Evolutionary conservation across 2,329 filamentous ascomycete genomes (phyloP), one percentile per base, ranked within the genome.

Genomic region (Colletotrichum coccodes): DNA sequence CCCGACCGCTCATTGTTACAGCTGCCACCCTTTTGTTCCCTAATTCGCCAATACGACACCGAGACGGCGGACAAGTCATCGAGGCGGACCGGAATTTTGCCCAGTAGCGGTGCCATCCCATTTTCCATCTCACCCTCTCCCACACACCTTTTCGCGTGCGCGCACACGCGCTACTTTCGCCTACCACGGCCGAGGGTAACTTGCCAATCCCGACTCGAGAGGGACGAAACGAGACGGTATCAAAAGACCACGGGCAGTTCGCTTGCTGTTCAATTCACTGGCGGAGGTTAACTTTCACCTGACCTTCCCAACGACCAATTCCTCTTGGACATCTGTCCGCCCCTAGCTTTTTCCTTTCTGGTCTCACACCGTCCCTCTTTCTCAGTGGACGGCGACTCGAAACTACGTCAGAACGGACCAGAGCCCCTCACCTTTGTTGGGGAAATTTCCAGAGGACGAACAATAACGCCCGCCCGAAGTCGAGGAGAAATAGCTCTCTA

Each of bases 391-490:
- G 36, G 28, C 40, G 21, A 59, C 47, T 60, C 53, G 54, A 60
- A 30, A 56, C 61, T 60, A 66, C 66, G 61, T 69, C 66, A 60
- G 66, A 69, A 42, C 34, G 56, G 40, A 57, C 47, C 44, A 11
- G 18, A 67, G 28, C 65, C 61, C 66, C 66, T 69, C 66, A 30
- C 56, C 66, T 14, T 56, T 44, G 23, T 50, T 23, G 53, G 36
- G 38, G n/a, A 28, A 18, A 30, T 14, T 47, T n/a, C 60, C 21
- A 34, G 53, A 34, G 40, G 38, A 44, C 46, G 60, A 47, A 28
- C 23, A 21, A 28, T 18, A 21, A 14, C 40, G 9, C 38, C 23
- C 50, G 23, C 30, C 52, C 32, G 21, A 38, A 44, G 16, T 42
- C 44, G 16, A 53, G 44, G 28, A 6, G 21, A n/a, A 49, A 52